Base-by-base conservation (phyloP, 345 rosid species). In the Lepidium didymum region DNA sequence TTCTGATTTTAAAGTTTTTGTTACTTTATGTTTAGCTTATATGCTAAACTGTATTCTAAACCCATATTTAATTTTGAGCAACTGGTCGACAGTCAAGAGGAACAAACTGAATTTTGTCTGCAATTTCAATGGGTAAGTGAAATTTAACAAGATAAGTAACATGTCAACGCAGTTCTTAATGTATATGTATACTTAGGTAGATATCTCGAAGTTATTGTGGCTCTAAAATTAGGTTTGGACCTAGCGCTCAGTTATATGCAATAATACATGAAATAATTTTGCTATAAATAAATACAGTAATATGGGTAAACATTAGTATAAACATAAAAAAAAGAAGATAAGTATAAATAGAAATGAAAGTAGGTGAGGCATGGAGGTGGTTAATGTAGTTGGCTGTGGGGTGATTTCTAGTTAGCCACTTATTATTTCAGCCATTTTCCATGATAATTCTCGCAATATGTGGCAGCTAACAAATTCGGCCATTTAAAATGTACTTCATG, bases 311-410 rank as follows among this genome's bases (percentile, higher is more conserved):
- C n/a, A 35, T 10, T n/a, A 34, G 3, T 55, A 16, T 57, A 62
- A 5, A 9, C 3, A 8, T 7, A 33, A 3, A 14, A 18, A 5
- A 8, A 14, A 11, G 7, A 10, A 5, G 9, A 50, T 51, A 53
- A 41, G 31, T 4, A 25, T 55, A 31, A 51, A 38, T 25, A 14
- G 40, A 43, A 42, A 12, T 29, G 6, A 44, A 65, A 54, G 55
- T 68, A 23, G 64, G 64, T 68, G 55, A 46, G 38, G 46, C 72
- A 45, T 67, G 64, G n/a, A 56, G 23, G 46, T 45, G 46, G 56
- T 45, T 36, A 36, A 36, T 57, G 65, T 36, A 37, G 57, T 57
- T 57, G 65, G 73, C 15, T 40, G 67, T 56, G 44, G 59, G 47
- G 54, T n/a, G 54, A 41, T 8, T 19, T 37, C n/a, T 51, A 42